Percentiles rank a stretch among this genome's conserved stretches.
These are phyloP conservation scores for Fusarium palustre DNA, from an alignment of 2,329 filamentous ascomycete genomes.

Conservation along the genomic window DNA sequence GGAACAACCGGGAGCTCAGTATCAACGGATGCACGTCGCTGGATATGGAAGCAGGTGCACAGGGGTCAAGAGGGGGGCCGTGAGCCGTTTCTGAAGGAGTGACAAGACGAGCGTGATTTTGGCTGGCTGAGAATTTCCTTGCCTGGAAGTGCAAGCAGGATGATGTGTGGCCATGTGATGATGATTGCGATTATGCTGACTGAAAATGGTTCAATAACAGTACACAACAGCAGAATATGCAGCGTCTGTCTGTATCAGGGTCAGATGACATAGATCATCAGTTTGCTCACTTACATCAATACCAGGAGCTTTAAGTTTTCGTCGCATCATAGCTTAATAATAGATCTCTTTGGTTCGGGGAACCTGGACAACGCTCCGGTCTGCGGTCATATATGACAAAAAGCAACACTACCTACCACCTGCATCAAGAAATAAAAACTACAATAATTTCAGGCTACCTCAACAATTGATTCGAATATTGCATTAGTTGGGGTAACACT, in stretches of 20 bases:
- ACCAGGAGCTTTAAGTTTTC: neutral
- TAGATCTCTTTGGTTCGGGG: conserved; percentile 12
- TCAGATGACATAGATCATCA: conserved; percentile 3
- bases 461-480: conserved; percentile 1
- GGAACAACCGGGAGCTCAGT: conserved; percentile 20
- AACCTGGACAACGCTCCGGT: conserved; percentile 21
- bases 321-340: conserved; percentile 30
- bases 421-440: conserved; percentile 14
- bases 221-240: conserved; percentile 1
- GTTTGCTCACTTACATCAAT: neutral
- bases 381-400: conserved; percentile 38
- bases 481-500: conserved; percentile 1
- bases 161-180: conserved; percentile 21
- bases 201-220: neutral
- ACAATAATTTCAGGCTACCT: neutral
- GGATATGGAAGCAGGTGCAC: conserved; percentile 41
- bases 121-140: conserved; percentile 15
- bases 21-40: conserved; percentile 46
- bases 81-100: conserved; percentile 34
- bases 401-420: conserved; percentile 11
- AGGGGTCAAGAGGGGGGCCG: conserved; percentile 37
- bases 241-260: conserved; percentile 2
- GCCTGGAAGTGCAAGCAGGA: neutral
- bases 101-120: conserved; percentile 23
- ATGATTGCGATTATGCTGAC: conserved; percentile 1